Evolutionary conservation across 2,329 filamentous ascomycete species (phyloP).

Genomic region (Xylaria sp.): DNA sequence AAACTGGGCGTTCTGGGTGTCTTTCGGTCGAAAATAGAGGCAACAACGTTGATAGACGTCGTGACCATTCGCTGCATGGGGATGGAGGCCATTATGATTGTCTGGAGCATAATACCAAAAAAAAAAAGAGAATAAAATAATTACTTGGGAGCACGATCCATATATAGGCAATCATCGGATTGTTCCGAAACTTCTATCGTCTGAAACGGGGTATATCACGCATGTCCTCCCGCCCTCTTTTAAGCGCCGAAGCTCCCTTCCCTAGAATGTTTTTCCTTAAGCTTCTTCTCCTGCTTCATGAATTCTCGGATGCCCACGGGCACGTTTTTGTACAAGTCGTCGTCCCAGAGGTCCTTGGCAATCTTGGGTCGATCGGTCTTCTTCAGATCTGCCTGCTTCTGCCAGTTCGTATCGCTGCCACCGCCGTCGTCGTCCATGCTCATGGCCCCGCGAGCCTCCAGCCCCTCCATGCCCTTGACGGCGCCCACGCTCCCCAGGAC

Average conservation of each 20-base stretch:
- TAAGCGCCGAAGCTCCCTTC: slow-evolving; percentile 55
- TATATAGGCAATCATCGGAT: slow-evolving; percentile 1
- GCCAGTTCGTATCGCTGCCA: slow-evolving; percentile 72
- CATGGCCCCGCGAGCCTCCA: slow-evolving; percentile 38
- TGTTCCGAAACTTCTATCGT: slow-evolving; percentile 16
- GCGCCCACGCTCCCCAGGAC: slow-evolving; percentile 12
- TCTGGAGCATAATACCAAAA: slow-evolving; percentile 10
- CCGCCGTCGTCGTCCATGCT: slow-evolving; percentile 83
- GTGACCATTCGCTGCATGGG: slow-evolving; percentile 16
- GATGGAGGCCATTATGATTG: slow-evolving; percentile 1
- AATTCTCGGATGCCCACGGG: slow-evolving; percentile 95
- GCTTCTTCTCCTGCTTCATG: slow-evolving; percentile 92
- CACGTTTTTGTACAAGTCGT: slow-evolving; percentile 75
- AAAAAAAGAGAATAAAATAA: background rate
- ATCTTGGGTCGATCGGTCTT: slow-evolving; percentile 43
- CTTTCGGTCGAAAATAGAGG: background rate
- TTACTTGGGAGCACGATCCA: background rate
- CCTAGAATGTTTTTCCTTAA: slow-evolving; percentile 73
- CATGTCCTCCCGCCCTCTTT: background rate
- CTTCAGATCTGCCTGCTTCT: slow-evolving; percentile 35
- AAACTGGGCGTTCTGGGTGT: background rate
- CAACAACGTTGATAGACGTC: slow-evolving; percentile 19
- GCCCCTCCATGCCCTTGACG: slow-evolving; percentile 13
- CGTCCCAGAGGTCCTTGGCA: slow-evolving; percentile 59
- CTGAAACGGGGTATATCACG: slow-evolving; percentile 17